These are phyloP conservation scores for Hymenoscyphus occultus DNA, from an alignment of 2,329 filamentous ascomycete genomes.

Conservation along the genomic window DNA sequence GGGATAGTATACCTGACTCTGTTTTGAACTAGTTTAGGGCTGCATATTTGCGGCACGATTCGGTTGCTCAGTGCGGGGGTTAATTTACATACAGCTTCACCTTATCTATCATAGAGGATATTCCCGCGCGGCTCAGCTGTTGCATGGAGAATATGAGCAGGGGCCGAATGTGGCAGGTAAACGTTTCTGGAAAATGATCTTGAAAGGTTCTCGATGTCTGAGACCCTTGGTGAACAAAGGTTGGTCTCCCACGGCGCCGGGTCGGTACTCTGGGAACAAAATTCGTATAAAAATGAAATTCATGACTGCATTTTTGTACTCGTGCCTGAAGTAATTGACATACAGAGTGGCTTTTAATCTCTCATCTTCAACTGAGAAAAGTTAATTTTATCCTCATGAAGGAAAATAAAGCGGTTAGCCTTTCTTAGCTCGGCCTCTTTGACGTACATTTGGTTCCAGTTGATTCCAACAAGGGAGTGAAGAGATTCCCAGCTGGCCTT, in stretches of 20 bases:
- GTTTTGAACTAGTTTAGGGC: constrained; percentile 1
- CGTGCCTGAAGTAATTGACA: no score
- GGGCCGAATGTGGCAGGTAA: background rate
- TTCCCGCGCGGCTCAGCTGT: constrained; percentile 5
- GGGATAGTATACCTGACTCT: no score
- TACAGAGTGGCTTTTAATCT: background rate
- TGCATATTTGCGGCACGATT: constrained; percentile 6
- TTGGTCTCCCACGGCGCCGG: background rate
- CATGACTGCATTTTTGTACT: no score
- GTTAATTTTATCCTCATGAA: background rate
- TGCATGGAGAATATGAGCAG: background rate
- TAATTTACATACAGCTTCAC: constrained; percentile 1
- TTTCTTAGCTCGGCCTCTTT: background rate
- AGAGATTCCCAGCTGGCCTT: no score
- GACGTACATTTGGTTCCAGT: background rate
- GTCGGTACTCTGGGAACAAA: background rate
- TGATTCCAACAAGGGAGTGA: no score
- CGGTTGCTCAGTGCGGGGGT: background rate
- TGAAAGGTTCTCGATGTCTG: background rate
- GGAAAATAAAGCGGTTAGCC: background rate
- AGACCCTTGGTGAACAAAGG: background rate
- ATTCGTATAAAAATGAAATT: background rate
- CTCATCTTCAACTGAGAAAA: background rate
- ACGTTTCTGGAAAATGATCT: background rate
- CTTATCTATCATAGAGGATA: background rate